phyloP scores from a whole-genome alignment of 257 asterid species.

The Datura wrightii region DNA sequence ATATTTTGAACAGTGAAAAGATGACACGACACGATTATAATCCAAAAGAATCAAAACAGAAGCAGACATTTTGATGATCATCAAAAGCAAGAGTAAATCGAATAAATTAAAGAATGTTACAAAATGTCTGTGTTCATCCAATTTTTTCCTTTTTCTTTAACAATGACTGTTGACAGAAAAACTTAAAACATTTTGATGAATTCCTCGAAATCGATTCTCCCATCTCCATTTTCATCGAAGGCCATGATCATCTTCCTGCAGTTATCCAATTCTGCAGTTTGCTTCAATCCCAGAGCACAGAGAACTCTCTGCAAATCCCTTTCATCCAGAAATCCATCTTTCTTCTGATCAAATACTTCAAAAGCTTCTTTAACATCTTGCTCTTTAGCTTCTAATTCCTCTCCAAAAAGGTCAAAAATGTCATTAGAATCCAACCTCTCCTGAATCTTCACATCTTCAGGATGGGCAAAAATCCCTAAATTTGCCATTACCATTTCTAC shows the following conservation, averaged over 20 bases:
- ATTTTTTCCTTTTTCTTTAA: background rate
- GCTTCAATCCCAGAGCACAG: conserved; percentile 58
- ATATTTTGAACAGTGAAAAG: background rate
- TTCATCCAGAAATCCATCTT: conserved; percentile 82
- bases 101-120: conserved; percentile 12
- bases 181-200: conserved; percentile 48
- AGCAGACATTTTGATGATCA: background rate
- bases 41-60: background rate
- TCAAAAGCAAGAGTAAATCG: background rate
- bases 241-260: conserved; percentile 72
- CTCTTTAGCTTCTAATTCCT: conserved; percentile 48
- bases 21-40: background rate
- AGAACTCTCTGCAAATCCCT: conserved; percentile 68
- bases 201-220: conserved; percentile 62
- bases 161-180: background rate
- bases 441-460: conserved; percentile 38
- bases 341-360: conserved; percentile 64
- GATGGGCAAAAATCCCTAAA: conserved; percentile 47
- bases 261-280: conserved; percentile 54
- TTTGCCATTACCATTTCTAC: conserved; percentile 53
- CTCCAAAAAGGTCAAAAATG: conserved; percentile 50
- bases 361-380: conserved; percentile 72
- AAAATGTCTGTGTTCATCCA: background rate
- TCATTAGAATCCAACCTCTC: conserved; percentile 41
- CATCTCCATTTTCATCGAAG: conserved; percentile 74